Base-by-base conservation (phyloP, 192 early-diverging fungal genomes). In the Backusella sp. region DNA sequence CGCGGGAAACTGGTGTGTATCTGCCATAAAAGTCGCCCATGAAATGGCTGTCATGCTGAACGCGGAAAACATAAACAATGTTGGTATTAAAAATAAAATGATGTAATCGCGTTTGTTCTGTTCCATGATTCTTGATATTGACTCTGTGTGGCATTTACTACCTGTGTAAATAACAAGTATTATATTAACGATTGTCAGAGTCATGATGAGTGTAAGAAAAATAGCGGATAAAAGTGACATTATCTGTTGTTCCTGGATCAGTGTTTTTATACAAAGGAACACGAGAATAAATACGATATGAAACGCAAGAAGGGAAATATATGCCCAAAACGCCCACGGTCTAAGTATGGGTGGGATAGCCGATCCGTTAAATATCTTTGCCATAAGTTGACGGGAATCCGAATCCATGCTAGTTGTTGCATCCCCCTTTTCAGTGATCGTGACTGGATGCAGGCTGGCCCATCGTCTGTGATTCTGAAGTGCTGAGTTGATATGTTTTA, bases 351-450 rank as follows among this genome's bases (percentile, higher is more conserved):
- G 37, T 14, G 68, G 35, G 19, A 36, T 36, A 12, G 8, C 35
- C 21, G 19, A 21, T 39, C n/a, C 34, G 23, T 23, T 69, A 37
- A 39, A 41, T 23, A 37, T 36, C 37, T 69, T 36, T 41, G 21
- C 36, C 23, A 69, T 69, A 21, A 36, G n/a, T 69, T 69, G 68
- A 41, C n/a, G 34, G 1, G 21, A 41, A 68, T 37, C n/a, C 1
- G 21, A 23, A 41, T n/a, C 21, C 36, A 62, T 37, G 4, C 68
- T 37, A n/a, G 35, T 69, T 15, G 68, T 41, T 2, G 68, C 68
- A n/a, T 69, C 21, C 11, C 68, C 68, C n/a, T 69, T 69, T 69
- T 69, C 68, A 8, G 68, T 69, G n/a, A 69, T 69, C 23, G 37
- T 69, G 8, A 69, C 68, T 39, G 68, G 68, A 69, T 69, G 68